Evolutionary conservation across 2,329 filamentous ascomycete species (phyloP), one percentile per base, ranked within the genome.

Genomic region (Talaromyces islandicus): DNA sequence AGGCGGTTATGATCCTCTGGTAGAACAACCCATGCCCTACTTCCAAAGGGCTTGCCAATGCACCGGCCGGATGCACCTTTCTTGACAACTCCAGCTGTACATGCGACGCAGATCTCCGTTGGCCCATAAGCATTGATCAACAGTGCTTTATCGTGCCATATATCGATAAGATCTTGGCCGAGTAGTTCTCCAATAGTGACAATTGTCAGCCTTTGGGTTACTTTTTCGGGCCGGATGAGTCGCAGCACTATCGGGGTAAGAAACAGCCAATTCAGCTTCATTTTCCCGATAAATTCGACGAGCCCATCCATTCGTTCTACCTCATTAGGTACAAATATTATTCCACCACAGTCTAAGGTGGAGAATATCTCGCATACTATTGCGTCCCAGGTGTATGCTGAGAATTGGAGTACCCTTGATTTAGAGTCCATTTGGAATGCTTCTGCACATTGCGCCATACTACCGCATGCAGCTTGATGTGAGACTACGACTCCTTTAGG

Each of bases 401-500:
- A 71, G 64, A 80, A 80, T 53, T 80, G 75, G 5, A 75, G 64
- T 3, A 71, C 65, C 43, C 71, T 64, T 2, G 69, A 67, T 75
- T 69, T 1, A 72, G 67, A n/a, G 77, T 74, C 35, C 85, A 80
- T 57, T 32, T 75, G 72, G 9, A 83, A 70, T 0, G 78, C 76
- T 0, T 73, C 67, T 0, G 77, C 79, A 61, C 84, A 81, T 0
- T 76, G 74, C 1, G 76, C 64, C 53, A 81, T 78, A 0, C 77
- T 75, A 0, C 82, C 81, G 1, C 81, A 80, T 1, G 85, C 73
- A 0, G 83, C 79, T 0, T 73, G 71, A 63, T 88, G 85, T 2
- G 80, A 81, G 60, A 86, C 83, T 32, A 84, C 80, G 19, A 85
- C 78, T 2, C 83, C 84, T 60, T 82, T 81, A 0, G 81, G 80